phyloP scores from a whole-genome alignment of 805 yeast species.

The Wickerhamomyces queroliae region DNA sequence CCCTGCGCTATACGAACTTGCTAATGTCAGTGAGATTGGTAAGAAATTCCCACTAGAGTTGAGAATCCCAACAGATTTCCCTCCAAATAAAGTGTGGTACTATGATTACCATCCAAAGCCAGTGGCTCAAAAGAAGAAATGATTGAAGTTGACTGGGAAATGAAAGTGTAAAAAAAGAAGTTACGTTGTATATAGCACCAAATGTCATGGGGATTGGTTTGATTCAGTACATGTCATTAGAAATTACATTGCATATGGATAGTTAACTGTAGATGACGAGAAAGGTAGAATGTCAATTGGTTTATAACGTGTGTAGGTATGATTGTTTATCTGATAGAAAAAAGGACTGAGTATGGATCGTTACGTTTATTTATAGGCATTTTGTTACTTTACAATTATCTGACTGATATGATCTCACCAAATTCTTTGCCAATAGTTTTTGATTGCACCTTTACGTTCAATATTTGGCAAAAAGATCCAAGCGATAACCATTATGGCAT shows the following conservation, averaged over 20 bases:
- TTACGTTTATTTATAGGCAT: too few species aligned
- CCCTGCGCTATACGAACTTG: constrained; percentile 54
- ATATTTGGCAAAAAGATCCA: constrained; percentile 43
- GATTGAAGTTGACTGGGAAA: not conserved
- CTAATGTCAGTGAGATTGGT: constrained; percentile 49
- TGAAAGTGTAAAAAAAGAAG: not conserved
- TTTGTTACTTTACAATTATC: too few species aligned
- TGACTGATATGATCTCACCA: constrained; percentile 10
- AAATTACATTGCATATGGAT: too few species aligned
- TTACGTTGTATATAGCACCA: not conserved
- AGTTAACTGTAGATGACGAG: too few species aligned
- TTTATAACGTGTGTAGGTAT: too few species aligned
- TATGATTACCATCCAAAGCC: constrained; percentile 39
- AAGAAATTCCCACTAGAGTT: constrained; percentile 75
- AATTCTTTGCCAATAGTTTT: constrained; percentile 15
- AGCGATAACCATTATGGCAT: constrained; percentile 25
- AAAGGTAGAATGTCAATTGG: too few species aligned
- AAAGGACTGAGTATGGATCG: too few species aligned
- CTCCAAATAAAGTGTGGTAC: constrained; percentile 79
- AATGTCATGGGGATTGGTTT: too few species aligned
- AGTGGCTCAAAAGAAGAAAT: constrained; percentile 10
- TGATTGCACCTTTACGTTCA: constrained; percentile 24
- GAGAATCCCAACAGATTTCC: constrained; percentile 85
- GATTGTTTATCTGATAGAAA: too few species aligned
- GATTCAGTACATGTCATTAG: too few species aligned